These are phyloP conservation scores for Penicillium coffeae DNA, from an alignment of 495 filamentous ascomycete genomes.

Conservation along the genomic window DNA sequence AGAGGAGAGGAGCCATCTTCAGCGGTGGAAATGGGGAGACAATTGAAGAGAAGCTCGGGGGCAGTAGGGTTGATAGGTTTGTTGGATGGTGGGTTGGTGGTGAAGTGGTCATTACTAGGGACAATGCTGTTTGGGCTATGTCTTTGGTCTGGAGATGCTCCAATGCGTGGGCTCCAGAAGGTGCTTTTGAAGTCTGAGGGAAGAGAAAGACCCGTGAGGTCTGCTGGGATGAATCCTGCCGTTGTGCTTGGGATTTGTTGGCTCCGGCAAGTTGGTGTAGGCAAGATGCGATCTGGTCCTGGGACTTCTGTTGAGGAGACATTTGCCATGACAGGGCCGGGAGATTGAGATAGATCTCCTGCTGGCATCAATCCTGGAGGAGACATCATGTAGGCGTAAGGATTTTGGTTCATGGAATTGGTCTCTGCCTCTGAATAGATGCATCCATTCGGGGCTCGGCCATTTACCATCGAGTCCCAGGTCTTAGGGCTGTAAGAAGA, in stretches of 20 bases:
- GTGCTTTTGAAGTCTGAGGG: slow-evolving; percentile 9
- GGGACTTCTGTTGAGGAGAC: slow-evolving; percentile 21
- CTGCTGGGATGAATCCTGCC: slow-evolving; percentile 1
- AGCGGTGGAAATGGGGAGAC: slow-evolving; percentile 23
- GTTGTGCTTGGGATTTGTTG: slow-evolving; percentile 13
- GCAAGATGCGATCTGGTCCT: slow-evolving; percentile 34
- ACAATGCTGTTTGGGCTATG: slow-evolving; percentile 3
- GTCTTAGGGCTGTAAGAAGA: slow-evolving; percentile 23
- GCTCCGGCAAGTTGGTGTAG: slow-evolving; percentile 27
- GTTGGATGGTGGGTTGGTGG: slow-evolving; percentile 10
- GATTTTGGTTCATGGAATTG: slow-evolving; percentile 18
- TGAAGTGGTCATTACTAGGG: slow-evolving; percentile 19
- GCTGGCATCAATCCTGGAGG: slow-evolving; percentile 18
- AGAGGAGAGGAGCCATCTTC: slow-evolving; percentile 8
- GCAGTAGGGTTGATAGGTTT: slow-evolving; percentile 15
- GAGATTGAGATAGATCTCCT: slow-evolving; percentile 17
- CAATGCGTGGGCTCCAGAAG: slow-evolving; percentile 15
- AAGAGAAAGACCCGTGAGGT: slow-evolving; percentile 13
- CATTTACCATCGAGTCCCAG: slow-evolving; percentile 25
- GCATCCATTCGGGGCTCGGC: slow-evolving; percentile 15
- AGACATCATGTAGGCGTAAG: slow-evolving; percentile 29
- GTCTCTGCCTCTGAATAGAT: slow-evolving; percentile 29
- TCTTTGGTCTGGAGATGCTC: neutral
- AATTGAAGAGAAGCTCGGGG: slow-evolving; percentile 31
- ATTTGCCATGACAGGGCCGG: slow-evolving; percentile 15